A percentile compares a stretch with the other conserved stretches of the same genome.
These are phyloP conservation scores for Phialophora tarda DNA, from an alignment of 2,329 filamentous ascomycete species.

Conservation along the genomic window DNA sequence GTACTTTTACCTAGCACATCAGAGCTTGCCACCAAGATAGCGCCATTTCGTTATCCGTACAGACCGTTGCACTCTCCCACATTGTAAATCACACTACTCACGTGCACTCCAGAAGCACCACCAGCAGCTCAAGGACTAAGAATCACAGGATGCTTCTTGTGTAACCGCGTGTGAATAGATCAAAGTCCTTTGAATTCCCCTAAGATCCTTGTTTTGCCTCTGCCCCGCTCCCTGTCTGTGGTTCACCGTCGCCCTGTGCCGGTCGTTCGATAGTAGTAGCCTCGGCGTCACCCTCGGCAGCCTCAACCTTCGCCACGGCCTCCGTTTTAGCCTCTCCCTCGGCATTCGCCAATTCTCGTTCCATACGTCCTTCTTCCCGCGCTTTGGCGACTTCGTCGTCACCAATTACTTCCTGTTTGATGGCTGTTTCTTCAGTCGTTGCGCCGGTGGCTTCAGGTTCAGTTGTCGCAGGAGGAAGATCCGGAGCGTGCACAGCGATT, in stretches of 20 bases:
- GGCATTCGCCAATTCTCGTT: constrained; percentile 42
- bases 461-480: constrained; percentile 11
- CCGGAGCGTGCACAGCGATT: constrained; percentile 17
- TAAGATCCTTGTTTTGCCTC: neutral
- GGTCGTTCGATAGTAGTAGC: constrained; percentile 1
- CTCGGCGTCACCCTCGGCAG: constrained; percentile 11
- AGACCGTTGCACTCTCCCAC: neutral
- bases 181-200: neutral
- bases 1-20: constrained; percentile 1
- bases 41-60: constrained; percentile 5
- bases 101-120: neutral
- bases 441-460: constrained; percentile 23
- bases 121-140: constrained; percentile 3
- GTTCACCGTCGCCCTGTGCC: neutral
- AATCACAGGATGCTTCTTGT: neutral
- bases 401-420: constrained; percentile 38
- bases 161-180: neutral
- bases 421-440: constrained; percentile 28
- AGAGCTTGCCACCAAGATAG: neutral
- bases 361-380: constrained; percentile 44
- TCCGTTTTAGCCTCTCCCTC: constrained; percentile 43
- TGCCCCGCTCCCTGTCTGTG: neutral
- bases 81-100: neutral
- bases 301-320: constrained; percentile 26
- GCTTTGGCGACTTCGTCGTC: constrained; percentile 40